Conservation (phyloP, 768 basidiomycete genomes). For the Suillus plorans region DNA sequence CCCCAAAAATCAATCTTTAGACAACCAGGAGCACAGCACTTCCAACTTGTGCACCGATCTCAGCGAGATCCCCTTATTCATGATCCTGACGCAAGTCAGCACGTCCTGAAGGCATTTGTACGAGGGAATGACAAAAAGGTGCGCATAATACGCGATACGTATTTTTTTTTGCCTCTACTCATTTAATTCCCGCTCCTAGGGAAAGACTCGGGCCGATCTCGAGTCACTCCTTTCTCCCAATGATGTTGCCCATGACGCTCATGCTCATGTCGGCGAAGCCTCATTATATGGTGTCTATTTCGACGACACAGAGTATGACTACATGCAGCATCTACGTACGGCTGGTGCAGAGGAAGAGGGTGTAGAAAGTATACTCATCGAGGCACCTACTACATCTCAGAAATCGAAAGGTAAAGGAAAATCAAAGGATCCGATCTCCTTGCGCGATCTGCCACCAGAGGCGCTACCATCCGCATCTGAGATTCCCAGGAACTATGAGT, state of each 20-base stretch:
- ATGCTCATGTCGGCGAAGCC: conserved; percentile 80
- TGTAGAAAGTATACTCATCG: conserved; percentile 77
- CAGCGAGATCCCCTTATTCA: conserved; percentile 95
- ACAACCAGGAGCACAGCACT: conserved; percentile 86
- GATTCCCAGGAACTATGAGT: conserved; percentile 71
- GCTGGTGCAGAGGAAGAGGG: conserved; percentile 79
- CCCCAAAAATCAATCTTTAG: conserved; percentile 86
- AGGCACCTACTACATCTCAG: conserved; percentile 56
- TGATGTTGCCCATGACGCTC: conserved; percentile 45
- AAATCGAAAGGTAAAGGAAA: conserved; percentile 38
- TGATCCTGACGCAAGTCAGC: conserved; percentile 83
- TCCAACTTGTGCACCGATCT: conserved; percentile 95
- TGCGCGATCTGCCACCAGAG: conserved; percentile 65
- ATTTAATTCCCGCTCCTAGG: conserved; percentile 39
- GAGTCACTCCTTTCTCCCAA: conserved; percentile 55
- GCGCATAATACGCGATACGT: not conserved
- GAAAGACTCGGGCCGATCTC: conserved; percentile 80
- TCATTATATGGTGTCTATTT: conserved; percentile 87
- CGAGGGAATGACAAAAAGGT: conserved; percentile 74
- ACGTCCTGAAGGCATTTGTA: conserved; percentile 85
- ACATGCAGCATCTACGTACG: conserved; percentile 92
- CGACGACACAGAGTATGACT: conserved; percentile 96
- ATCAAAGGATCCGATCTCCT: conserved; percentile 36
- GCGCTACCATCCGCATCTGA: conserved; percentile 71
- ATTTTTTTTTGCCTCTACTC: conserved; percentile 22